These are phyloP conservation scores for Elaphomyces granulatus DNA, from an alignment of 495 filamentous ascomycete genomes.

Conservation along the genomic window DNA sequence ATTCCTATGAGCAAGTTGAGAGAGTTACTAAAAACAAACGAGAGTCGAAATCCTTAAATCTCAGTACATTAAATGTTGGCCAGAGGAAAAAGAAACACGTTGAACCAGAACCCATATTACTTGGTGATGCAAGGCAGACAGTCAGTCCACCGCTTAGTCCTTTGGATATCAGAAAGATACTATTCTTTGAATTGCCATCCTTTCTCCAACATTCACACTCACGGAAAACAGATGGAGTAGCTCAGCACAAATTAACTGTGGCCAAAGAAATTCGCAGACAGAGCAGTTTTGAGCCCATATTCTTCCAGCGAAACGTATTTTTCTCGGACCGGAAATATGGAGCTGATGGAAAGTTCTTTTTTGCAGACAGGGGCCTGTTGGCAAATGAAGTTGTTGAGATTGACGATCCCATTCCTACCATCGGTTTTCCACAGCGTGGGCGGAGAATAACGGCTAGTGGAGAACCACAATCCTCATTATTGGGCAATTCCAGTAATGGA, in stretches of 20 bases:
- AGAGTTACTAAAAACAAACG: neutral
- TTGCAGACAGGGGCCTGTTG: conserved; percentile 10
- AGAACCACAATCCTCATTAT: too few relatives aligned
- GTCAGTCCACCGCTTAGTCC: conserved; percentile 39
- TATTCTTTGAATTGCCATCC: conserved; percentile 20
- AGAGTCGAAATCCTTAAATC: neutral
- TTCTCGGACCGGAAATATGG: conserved; percentile 39
- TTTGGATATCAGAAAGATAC: conserved; percentile 32
- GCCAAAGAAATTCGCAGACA: conserved; percentile 9
- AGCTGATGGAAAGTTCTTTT: conserved; percentile 35
- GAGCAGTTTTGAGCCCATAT: conserved; percentile 35
- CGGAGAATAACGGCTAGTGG: conserved; percentile 2
- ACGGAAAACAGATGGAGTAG: neutral
- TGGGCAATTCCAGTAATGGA: neutral
- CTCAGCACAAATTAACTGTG: conserved; percentile 5
- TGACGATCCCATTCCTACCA: conserved; percentile 21
- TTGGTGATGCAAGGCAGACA: conserved; percentile 10
- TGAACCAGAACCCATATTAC: neutral
- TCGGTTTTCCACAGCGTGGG: conserved; percentile 24
- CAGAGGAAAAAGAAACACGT: neutral
- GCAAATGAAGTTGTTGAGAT: neutral
- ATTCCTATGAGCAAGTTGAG: neutral
- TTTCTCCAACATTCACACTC: neutral
- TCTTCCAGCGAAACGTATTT: conserved; percentile 31
- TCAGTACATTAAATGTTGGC: neutral